Evolutionary conservation across 768 basidiomycete genomes (phyloP), one percentile per base, ranked within the genome.

Genomic region (Leucosporidium yakuticum): DNA sequence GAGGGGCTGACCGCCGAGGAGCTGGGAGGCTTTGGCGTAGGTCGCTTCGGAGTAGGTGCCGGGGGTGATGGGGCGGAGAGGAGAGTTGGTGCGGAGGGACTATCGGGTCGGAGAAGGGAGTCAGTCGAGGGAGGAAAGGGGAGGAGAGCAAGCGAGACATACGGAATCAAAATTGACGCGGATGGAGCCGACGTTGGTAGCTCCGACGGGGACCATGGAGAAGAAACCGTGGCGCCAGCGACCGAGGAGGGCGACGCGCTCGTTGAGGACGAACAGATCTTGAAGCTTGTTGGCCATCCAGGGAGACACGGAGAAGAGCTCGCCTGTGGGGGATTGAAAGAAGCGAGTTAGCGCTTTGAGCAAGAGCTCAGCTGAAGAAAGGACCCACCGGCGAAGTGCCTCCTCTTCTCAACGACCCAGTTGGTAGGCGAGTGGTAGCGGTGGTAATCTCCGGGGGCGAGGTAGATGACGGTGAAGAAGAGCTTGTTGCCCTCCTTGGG

Each of bases 381-480:
- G 5, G n/a, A 80, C 85, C 44, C 59, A 84, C 93, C 95, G 36
- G 92, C 86, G 75, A 99, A 98, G 78, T 99, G 96, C 50, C 96
- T 80, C 69, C 96, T 81, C 76, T 89, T 89, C 82, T 99, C 94
- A 23, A 97, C 95, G 8, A 99, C 93, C 96, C 96, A 98, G 11
- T 90, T 86, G 0, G 92, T 87, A 1, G 96, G 95, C 60, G 87
- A 88, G 79, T 99, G 96, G 84, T 96, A 99, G 21, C 95, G 86
- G 76, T 99, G 95, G 79, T 98, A 98, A 77, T 99, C 96, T 2
- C 96, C 95, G 1, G 96, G 96, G 0, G 95, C 96, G 64, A 99
- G 88, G 80, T 98, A 99, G 68, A 99, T 88, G 74, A 99, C 96
- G 29, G 88, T 81, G 79, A 97, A 99, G 80, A 86, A 96, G 29